phyloP scores from a whole-genome alignment of 1,284 basidiomycete species.

The Ceratobasidium sp. region DNA sequence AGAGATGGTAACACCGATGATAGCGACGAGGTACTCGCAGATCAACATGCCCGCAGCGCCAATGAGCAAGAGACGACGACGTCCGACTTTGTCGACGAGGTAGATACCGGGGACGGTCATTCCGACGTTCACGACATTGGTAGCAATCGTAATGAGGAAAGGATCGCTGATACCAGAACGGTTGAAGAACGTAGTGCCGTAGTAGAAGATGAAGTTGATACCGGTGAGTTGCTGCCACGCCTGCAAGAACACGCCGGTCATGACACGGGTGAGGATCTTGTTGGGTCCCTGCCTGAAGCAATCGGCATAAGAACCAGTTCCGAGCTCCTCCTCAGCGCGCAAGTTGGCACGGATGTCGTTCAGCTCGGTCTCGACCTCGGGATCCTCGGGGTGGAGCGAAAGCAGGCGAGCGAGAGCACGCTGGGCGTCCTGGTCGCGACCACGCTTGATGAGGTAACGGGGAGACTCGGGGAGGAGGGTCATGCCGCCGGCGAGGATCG shows the following conservation, averaged over 20 bases:
- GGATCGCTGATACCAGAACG: slow-evolving; percentile 77
- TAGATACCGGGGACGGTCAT: slow-evolving; percentile 79
- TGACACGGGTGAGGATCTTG: slow-evolving; percentile 78
- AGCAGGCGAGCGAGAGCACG: slow-evolving; percentile 74
- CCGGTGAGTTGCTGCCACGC: slow-evolving; percentile 84
- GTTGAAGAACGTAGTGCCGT: slow-evolving; percentile 81
- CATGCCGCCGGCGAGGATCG: slow-evolving; percentile 73
- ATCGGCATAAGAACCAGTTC: slow-evolving; percentile 58
- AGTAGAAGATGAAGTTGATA: slow-evolving; percentile 90
- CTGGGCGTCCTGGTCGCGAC: slow-evolving; percentile 73
- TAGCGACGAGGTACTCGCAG: slow-evolving; percentile 81
- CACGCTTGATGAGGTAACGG: slow-evolving; percentile 84
- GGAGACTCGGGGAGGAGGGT: slow-evolving; percentile 84
- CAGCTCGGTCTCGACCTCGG: slow-evolving; percentile 72
- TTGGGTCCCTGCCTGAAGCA: slow-evolving; percentile 74
- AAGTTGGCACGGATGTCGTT: slow-evolving; percentile 78
- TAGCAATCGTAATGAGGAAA: slow-evolving; percentile 79
- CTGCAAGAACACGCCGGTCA: slow-evolving; percentile 74
- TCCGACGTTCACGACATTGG: slow-evolving; percentile 79
- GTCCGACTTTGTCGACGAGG: slow-evolving; percentile 79
- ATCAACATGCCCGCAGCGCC: slow-evolving; percentile 80
- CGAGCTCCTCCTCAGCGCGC: slow-evolving; percentile 67
- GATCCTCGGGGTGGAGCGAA: slow-evolving; percentile 65
- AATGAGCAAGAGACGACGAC: slow-evolving; percentile 79
- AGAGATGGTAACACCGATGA: slow-evolving; percentile 75